Base-by-base conservation (phyloP, 345 rosid species). In the Eucalyptus grandis region DNA sequence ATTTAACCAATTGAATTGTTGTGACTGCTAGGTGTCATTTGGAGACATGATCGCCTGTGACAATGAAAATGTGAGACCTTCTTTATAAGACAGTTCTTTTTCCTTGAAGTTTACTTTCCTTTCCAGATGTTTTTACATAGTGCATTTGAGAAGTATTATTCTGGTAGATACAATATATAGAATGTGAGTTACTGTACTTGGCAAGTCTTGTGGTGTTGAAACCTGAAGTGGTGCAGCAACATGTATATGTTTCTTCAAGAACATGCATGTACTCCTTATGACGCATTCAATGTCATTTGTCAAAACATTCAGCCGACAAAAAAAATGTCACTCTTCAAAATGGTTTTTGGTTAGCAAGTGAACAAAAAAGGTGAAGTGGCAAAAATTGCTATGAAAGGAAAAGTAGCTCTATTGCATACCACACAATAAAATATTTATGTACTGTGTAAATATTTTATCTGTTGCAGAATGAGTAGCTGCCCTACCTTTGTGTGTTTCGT, bases 11-110 rank as follows among this genome's bases (percentile, higher is more conserved):
- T 87, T 89, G 58, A 46, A 58, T 88, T 60, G 11, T 86, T 26
- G 27, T 80, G 89, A 86, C 88, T 72, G 19, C 90, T 92, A 98
- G 99, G 99, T 97, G 88, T 98, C 99, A 15, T 98, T 96, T 89
- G 99, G 99, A 92, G 99, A 98, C 93, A 98, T 98, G 99, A 97
- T 98, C 90, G 99, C 99, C 50, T 98, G 99, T 89, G 99, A 98
- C 91, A 98, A 98, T 88, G 99, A 97, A 94, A 96, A 95, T 65
- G 99, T 97, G 90, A 96, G 99, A 91, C 47, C 83, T 89, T 56
- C 54, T 81, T 86, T 88, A 53, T 86, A 24, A 82, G 49, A 49
- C 37, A 81, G 31, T 13, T 51, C 46, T 85, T 46, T 86, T 37
- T 88, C 67, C 51, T 86, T 65, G 67, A 11, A 44, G 34, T 85